phyloP scores from a whole-genome alignment of 805 yeast species.

The Alloascoidea africana region DNA sequence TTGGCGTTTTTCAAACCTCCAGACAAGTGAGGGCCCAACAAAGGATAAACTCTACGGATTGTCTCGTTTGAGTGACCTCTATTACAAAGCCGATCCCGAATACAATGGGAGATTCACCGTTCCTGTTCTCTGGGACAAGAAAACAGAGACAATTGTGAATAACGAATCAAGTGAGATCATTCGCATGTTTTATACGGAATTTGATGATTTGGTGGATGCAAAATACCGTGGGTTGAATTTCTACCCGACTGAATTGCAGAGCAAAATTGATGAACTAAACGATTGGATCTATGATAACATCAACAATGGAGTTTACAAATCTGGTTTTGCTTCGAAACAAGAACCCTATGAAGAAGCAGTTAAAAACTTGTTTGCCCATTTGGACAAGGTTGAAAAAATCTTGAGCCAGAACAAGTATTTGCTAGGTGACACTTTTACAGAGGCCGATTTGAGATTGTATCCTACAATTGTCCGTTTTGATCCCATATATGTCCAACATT shows the following conservation, averaged over 20 bases:
- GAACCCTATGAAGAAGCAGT: constrained; percentile 68
- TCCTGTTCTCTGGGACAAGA: constrained; percentile 86
- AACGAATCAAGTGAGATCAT: constrained; percentile 87
- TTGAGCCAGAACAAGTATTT: constrained; percentile 33
- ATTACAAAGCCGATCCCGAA: constrained; percentile 58
- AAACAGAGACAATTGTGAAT: constrained; percentile 70
- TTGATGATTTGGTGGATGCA: constrained; percentile 29
- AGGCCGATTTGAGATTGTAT: constrained; percentile 79
- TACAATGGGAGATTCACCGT: constrained; percentile 81
- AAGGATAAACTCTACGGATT: constrained; percentile 46
- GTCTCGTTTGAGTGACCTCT: constrained; percentile 51
- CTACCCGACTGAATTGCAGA: constrained; percentile 40
- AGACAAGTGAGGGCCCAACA: constrained; percentile 31
- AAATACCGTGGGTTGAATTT: constrained; percentile 37
- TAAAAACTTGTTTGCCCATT: constrained; percentile 39
- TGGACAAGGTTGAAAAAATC: constrained; percentile 56
- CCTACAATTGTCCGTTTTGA: constrained; percentile 87
- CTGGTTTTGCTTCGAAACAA: constrained; percentile 80
- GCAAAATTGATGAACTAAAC: constrained; percentile 62
- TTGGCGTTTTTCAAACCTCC: constrained; percentile 61
- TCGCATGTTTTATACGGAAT: constrained; percentile 67
- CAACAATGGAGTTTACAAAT: constrained; percentile 86
- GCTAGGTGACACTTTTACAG: constrained; percentile 57
- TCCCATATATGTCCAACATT: constrained; percentile 88
- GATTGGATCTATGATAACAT: constrained; percentile 72